A percentile compares a stretch with the other conserved stretches of the same genome.
Conservation (phyloP, 2,329 filamentous ascomycete genomes). For the Ilyonectria robusta region DNA sequence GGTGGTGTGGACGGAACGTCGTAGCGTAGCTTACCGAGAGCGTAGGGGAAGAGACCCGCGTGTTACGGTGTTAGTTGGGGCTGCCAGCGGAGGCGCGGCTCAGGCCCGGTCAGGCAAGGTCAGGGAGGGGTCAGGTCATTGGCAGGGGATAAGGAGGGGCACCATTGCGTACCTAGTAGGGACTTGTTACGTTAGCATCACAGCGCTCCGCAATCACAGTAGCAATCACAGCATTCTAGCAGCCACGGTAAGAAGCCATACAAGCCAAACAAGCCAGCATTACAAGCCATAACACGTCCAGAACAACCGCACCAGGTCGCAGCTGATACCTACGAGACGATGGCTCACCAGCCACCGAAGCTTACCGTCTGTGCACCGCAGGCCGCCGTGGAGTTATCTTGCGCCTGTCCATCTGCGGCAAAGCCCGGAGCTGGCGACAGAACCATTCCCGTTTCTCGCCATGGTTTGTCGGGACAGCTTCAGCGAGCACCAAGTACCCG, state of each 20-base stretch:
- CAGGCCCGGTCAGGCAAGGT: conserved; percentile 14
- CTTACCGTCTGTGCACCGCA: not conserved
- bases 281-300: not conserved
- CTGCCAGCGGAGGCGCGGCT: conserved; percentile 10
- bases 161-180: not conserved
- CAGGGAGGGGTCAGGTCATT: conserved; percentile 15
- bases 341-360: not conserved
- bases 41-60: not conserved
- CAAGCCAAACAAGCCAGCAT: not conserved
- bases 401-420: not conserved
- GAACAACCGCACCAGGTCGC: not conserved
- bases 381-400: not conserved
- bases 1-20: not conserved
- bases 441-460: not conserved
- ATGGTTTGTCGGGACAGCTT: conserved; percentile 1
- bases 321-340: not conserved
- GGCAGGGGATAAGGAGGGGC: conserved; percentile 8
- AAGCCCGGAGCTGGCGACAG: not conserved
- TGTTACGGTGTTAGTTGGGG: not conserved
- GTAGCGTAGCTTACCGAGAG: not conserved
- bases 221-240: not conserved
- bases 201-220: not conserved
- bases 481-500: not conserved
- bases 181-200: not conserved
- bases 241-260: not conserved